Evolutionary conservation across 2,329 filamentous ascomycete species (phyloP), one percentile per base, ranked within the genome.

Genomic region (Hypoxylon sp.): DNA sequence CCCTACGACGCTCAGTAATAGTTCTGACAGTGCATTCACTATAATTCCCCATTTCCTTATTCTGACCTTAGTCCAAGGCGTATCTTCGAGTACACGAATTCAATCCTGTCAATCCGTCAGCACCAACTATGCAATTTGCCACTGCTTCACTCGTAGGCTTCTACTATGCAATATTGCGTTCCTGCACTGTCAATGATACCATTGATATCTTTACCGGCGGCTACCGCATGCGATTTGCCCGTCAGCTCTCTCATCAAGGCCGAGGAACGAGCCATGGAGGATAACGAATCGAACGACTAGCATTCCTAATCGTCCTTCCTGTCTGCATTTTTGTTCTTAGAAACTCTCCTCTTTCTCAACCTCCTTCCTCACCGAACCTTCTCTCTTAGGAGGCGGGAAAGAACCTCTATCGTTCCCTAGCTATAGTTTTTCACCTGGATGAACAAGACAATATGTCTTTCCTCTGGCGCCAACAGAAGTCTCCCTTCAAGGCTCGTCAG

Each of bases 401-500:
- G 39, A 44, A 22, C 10, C 39, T 44, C 19, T 44, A 19, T 44
- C 9, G 22, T 22, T 44, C 1, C 39, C 39, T 44, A 4, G 8
- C 17, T 4, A 22, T 44, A 44, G 8, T 19, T 44, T 44, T 17
- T 5, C 1, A n/a, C 39, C 39, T 44, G 39, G 39, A 44, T 44
- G 39, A 44, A 19, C 17, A 22, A 35, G 10, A 11, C 17, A 39
- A 33, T 13, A 53, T 53, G 50, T 53, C 31, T 11, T 53, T 37
- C 10, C 31, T 53, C 33, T 53, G 50, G 50, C 31, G 50, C 33
- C 29, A 53, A 22, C 29, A 39, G 29, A 53, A 37, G 29, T 53
- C 33, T 35, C 33, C 50, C 33, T 53, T 53, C 31, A 39, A 39
- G 29, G 50, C 50, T 26, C 50, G 29, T 31, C 50, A 53, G 19